Evolutionary conservation across 2,329 filamentous ascomycete species (phyloP).

Genomic region (Epichloe scottii): DNA sequence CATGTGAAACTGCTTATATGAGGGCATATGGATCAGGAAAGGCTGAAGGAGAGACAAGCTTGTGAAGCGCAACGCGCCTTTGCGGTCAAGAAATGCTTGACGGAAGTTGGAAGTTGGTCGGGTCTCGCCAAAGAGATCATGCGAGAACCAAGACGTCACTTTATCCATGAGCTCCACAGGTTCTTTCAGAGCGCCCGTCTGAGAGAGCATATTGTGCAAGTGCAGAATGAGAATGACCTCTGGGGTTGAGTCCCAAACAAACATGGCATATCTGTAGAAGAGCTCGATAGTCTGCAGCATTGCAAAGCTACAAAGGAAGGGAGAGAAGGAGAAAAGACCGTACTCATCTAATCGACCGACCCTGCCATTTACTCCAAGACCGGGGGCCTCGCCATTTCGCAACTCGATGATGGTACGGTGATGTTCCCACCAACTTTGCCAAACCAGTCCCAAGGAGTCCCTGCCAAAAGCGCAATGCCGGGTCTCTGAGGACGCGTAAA

Average conservation of each 20-base stretch:
- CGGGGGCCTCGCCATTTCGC: neutral
- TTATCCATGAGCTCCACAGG: conserved; percentile 20
- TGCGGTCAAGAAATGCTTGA: neutral
- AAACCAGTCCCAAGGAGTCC: neutral
- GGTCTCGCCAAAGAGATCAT: neutral
- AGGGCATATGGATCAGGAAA: conserved; percentile 10
- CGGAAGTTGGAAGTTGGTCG: neutral
- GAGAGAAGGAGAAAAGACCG: conserved; percentile 35
- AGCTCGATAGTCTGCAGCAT: conserved; percentile 31
- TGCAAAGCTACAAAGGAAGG: conserved; percentile 33
- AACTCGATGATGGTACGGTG: neutral
- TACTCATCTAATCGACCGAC: conserved; percentile 19
- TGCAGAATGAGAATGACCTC: conserved; percentile 30
- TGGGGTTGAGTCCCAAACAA: conserved; percentile 26
- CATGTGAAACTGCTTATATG: conserved; percentile 8
- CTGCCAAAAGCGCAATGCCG: neutral
- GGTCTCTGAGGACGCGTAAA: neutral
- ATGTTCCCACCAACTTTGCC: neutral
- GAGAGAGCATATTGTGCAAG: conserved; percentile 34
- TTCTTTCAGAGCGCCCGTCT: conserved; percentile 25
- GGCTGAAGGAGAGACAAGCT: neutral
- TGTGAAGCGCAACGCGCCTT: neutral
- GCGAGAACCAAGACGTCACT: neutral
- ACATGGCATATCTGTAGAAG: conserved; percentile 20
- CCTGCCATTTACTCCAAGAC: too few relatives aligned